A percentile compares a stretch with the other conserved stretches of the same genome.
Evolutionary conservation across 208 protist species (phyloP).

Genomic region (Acanthamoeba culbertsoni): DNA sequence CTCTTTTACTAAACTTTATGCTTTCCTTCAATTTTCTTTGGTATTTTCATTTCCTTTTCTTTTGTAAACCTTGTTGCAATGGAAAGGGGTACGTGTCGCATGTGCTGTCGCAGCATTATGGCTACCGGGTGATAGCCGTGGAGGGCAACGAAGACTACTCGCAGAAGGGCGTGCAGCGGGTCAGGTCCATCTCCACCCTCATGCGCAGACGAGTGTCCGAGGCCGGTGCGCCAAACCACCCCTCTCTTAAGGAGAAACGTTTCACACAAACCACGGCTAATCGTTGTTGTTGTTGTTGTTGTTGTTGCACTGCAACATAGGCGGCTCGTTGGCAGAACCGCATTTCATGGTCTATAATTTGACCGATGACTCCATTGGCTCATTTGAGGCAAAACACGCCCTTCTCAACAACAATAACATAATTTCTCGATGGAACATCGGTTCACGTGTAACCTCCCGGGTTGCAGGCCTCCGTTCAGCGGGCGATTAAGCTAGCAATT

Average conservation of each 20-base stretch:
- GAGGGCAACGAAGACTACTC: conserved; percentile 53
- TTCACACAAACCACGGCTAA: background rate
- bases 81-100: conserved; percentile 52
- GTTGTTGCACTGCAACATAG: no score
- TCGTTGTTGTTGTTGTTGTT: no score
- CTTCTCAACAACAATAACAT: background rate
- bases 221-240: background rate
- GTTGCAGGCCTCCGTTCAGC: background rate
- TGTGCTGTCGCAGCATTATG: conserved; percentile 48
- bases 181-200: background rate
- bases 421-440: background rate
- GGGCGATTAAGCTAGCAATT: background rate
- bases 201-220: background rate
- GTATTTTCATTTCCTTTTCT: no score
- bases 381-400: background rate
- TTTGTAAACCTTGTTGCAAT: no score
- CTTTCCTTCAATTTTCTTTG: no score
- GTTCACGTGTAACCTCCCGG: background rate
- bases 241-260: background rate
- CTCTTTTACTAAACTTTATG: no score
- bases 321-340: background rate
- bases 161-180: background rate
- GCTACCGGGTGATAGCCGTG: conserved; percentile 24
- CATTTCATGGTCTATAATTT: conserved; percentile 48
- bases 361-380: conserved; percentile 26